These are phyloP conservation scores for Epichloe gansuensis DNA, from an alignment of 2,329 filamentous ascomycete genomes.

Conservation along the genomic window DNA sequence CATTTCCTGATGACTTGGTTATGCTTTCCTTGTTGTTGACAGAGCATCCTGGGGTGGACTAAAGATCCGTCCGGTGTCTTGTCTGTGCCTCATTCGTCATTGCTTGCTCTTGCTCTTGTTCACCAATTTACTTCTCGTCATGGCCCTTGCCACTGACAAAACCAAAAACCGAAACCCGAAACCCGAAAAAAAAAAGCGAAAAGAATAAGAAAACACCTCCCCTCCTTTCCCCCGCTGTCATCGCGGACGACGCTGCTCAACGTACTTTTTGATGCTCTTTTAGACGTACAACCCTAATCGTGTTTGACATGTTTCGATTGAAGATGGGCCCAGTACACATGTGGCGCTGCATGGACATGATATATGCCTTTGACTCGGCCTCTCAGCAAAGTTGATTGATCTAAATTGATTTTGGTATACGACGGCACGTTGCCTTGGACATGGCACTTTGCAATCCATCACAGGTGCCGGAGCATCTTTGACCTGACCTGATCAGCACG, in stretches of 20 bases:
- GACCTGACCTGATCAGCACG: neutral
- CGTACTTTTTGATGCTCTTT: neutral
- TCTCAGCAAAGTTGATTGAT: neutral
- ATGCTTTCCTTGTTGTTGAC: neutral
- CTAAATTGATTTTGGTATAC: neutral
- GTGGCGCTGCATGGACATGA: neutral
- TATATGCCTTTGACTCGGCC: neutral
- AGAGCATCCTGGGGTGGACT: neutral
- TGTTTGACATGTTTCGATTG: neutral
- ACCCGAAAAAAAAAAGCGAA: neutral
- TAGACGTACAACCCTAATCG: neutral
- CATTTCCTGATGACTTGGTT: conserved; percentile 1
- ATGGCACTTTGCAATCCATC: neutral
- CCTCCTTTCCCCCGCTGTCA: neutral
- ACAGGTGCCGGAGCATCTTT: neutral
- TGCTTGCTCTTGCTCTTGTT: neutral
- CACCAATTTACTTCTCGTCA: neutral
- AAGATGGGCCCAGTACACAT: neutral
- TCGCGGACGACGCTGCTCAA: neutral
- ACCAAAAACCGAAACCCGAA: neutral
- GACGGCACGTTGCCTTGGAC: neutral
- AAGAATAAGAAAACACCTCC: neutral
- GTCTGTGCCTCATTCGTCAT: neutral
- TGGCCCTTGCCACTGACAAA: neutral
- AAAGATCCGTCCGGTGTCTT: neutral